phyloP scores from a whole-genome alignment of 768 basidiomycete genomes.

The Sistotremastrum suecicum region DNA sequence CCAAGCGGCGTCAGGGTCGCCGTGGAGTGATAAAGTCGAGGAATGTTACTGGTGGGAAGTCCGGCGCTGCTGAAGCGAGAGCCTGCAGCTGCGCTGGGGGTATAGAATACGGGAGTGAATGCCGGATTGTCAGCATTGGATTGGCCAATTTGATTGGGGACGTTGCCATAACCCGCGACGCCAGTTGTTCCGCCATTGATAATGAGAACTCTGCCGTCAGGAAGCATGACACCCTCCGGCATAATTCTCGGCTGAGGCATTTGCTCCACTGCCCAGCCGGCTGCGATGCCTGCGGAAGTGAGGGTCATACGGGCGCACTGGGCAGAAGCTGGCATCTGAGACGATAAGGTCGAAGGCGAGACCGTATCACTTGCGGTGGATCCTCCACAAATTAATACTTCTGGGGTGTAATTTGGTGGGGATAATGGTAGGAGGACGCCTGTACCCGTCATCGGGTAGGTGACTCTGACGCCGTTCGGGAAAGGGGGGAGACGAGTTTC shows the following conservation, averaged over 20 bases:
- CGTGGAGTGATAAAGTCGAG: slow-evolving; percentile 23
- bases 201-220: slow-evolving; percentile 27
- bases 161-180: slow-evolving; percentile 24
- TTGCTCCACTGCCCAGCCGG: slow-evolving; percentile 31
- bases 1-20: slow-evolving; percentile 19
- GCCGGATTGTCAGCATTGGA: slow-evolving; percentile 26
- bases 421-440: slow-evolving; percentile 23
- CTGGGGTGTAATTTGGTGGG: slow-evolving; percentile 26
- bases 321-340: slow-evolving; percentile 26
- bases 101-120: slow-evolving; percentile 19
- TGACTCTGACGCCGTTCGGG: slow-evolving; percentile 29
- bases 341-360: slow-evolving; percentile 16
- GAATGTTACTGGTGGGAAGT: slow-evolving; percentile 17
- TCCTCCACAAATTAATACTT: slow-evolving; percentile 35
- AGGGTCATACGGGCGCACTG: slow-evolving; percentile 30
- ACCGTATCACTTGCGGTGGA: slow-evolving; percentile 20
- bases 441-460: slow-evolving; percentile 11
- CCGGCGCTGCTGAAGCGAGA: slow-evolving; percentile 18
- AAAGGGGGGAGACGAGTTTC: slow-evolving; percentile 28
- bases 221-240: slow-evolving; percentile 16
- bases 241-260: slow-evolving; percentile 28
- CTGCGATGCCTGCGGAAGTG: slow-evolving; percentile 26
- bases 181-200: slow-evolving; percentile 30
- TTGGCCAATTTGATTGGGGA: slow-evolving; percentile 19
- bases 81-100: slow-evolving; percentile 17